These are phyloP conservation scores for Spencermartinsiella ligniputridi DNA, from an alignment of 1,139 yeast genomes.

Conservation along the genomic window DNA sequence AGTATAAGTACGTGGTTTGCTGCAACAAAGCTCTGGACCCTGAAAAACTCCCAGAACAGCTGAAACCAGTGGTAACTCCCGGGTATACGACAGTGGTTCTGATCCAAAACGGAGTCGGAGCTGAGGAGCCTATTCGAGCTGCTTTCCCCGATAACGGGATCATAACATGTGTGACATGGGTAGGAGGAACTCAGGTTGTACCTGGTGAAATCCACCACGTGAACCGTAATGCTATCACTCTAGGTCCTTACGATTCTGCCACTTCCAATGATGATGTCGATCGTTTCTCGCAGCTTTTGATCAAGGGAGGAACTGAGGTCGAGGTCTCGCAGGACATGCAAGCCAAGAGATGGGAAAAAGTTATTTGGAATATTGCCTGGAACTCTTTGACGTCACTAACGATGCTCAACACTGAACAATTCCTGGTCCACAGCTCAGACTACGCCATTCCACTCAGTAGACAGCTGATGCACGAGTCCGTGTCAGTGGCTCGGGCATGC, in stretches of 20 bases:
- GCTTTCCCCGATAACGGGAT: slow-evolving; percentile 51
- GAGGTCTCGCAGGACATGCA: slow-evolving; percentile 18
- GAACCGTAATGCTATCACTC: slow-evolving; percentile 41
- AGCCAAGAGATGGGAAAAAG: slow-evolving; percentile 53
- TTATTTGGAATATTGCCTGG: slow-evolving; percentile 59
- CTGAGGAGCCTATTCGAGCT: slow-evolving; percentile 50
- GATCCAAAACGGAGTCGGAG: slow-evolving; percentile 64
- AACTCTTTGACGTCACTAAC: slow-evolving; percentile 54
- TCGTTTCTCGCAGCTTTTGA: slow-evolving; percentile 11
- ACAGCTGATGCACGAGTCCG: slow-evolving; percentile 57
- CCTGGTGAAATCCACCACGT: slow-evolving; percentile 45
- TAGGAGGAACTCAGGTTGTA: slow-evolving; percentile 45
- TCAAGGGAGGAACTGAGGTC: slow-evolving; percentile 15
- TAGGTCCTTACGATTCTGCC: slow-evolving; percentile 45
- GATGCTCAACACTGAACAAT: slow-evolving; percentile 47
- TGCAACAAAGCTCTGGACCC: slow-evolving; percentile 64
- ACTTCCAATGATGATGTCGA: slow-evolving; percentile 9
- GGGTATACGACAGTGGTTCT: slow-evolving; percentile 47
- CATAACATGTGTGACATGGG: slow-evolving; percentile 58
- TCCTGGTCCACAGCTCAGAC: slow-evolving; percentile 16
- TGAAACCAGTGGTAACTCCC: slow-evolving; percentile 45
- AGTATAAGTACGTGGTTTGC: slow-evolving; percentile 56
- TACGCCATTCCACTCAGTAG: slow-evolving; percentile 15
- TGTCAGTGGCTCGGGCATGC: slow-evolving; percentile 48
- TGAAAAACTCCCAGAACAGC: slow-evolving; percentile 47